Percentiles rank a stretch among this genome's conserved stretches.
phyloP scores from a whole-genome alignment of 176 grass and related monocot genomes.

The Typha latifolia region DNA sequence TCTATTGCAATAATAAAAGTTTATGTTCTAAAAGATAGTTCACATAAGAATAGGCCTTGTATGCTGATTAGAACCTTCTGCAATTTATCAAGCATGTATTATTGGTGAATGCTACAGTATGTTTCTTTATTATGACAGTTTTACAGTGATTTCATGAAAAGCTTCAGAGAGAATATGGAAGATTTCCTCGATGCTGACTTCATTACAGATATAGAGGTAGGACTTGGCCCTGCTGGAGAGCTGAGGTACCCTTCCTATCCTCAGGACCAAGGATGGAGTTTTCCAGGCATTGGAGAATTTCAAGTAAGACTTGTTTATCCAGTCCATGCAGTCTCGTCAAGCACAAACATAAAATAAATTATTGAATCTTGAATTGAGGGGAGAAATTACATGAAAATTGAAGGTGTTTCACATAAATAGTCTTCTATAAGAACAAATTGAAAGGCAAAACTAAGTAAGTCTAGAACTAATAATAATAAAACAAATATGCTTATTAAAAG shows the following conservation, averaged over 20 bases:
- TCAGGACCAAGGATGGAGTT: constrained; percentile 62
- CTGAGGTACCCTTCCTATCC: constrained; percentile 89
- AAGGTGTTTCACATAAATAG: neutral
- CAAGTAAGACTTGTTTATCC: constrained; percentile 31
- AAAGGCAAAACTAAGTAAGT: neutral
- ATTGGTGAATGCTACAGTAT: neutral
- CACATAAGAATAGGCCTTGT: neutral
- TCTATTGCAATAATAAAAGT: too few relatives aligned
- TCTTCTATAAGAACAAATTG: neutral
- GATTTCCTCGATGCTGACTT: constrained; percentile 55
- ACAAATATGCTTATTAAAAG: neutral
- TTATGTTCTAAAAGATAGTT: too few relatives aligned
- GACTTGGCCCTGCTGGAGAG: constrained; percentile 77
- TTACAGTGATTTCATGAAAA: constrained; percentile 80
- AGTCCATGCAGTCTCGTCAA: neutral
- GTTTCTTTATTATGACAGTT: constrained; percentile 35
- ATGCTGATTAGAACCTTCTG: neutral
- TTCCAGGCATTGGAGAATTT: constrained; percentile 88
- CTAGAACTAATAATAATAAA: neutral
- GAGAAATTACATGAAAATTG: too few relatives aligned
- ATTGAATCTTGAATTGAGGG: neutral
- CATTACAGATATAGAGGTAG: constrained; percentile 80
- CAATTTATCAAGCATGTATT: neutral
- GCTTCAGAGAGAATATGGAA: constrained; percentile 73
- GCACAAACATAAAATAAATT: neutral